Percentiles rank a stretch among this genome's conserved stretches.
Conservation (phyloP, 2,329 filamentous ascomycete species). For the Epichloe hybrida region DNA sequence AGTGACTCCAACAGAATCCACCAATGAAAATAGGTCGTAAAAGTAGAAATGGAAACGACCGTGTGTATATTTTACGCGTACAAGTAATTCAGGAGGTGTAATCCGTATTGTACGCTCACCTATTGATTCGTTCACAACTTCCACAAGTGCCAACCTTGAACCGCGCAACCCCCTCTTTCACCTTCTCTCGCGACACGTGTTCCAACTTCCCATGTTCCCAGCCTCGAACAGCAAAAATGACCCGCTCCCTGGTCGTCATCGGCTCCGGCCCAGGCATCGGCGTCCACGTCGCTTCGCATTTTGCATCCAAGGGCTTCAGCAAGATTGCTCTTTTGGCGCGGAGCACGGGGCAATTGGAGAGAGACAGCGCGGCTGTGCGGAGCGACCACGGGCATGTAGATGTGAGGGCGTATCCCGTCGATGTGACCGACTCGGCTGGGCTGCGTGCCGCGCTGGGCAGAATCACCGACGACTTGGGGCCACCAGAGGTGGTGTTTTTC, state of each 20-base stretch:
- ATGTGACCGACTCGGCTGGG: slow-evolving; percentile 24
- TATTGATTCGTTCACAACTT: too few species aligned
- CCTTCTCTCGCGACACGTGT: too few species aligned
- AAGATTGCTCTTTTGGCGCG: slow-evolving; percentile 36
- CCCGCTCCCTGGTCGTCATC: slow-evolving; percentile 48
- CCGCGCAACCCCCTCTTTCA: too few species aligned
- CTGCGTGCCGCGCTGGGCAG: background rate
- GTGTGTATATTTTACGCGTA: too few species aligned
- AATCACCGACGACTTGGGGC: slow-evolving; percentile 17
- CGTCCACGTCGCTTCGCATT: slow-evolving; percentile 77
- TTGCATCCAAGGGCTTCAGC: slow-evolving; percentile 70
- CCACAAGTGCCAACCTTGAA: too few species aligned
- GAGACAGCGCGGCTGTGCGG: slow-evolving; percentile 20
- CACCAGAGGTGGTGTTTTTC: slow-evolving; percentile 36
- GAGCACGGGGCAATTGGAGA: slow-evolving; percentile 24
- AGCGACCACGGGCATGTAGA: slow-evolving; percentile 14
- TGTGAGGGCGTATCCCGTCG: slow-evolving; percentile 28
- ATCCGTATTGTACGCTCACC: too few species aligned
- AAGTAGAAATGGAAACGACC: too few species aligned
- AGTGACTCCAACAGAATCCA: too few species aligned
- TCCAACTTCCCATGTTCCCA: too few species aligned
- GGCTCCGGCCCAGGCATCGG: slow-evolving; percentile 87
- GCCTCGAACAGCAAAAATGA: background rate
- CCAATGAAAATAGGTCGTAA: too few species aligned
- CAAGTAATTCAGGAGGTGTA: too few species aligned